Base-by-base conservation (phyloP, 257 asterid species). In the Handroanthus guayacan region DNA sequence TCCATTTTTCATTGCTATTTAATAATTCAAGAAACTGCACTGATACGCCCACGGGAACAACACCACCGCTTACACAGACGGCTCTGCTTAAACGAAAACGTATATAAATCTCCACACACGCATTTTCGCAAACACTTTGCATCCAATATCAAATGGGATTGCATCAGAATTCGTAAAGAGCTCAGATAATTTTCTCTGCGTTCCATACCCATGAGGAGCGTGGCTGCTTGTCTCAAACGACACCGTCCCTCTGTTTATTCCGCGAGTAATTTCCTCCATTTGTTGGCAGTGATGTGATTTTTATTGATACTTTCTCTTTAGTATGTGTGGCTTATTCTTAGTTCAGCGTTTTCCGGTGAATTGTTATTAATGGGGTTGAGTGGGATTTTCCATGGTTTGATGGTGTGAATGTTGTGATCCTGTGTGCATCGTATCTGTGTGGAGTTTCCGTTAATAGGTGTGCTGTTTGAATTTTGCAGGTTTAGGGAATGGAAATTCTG, bases 161-260 rank as follows among this genome's bases (percentile, higher is more conserved):
- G 1, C 69, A 34, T 10, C 80, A 37, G 5, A 75, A 34, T 62
- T 54, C 69, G 14, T n/a, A 25, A 25, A n/a, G 10, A 55, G 4
- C 43, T 1, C 51, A 20, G 56, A 74, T 10, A 6, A 9, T 48
- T 36, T 14, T 54, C 67, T 37, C 72, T 76, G 8, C 20, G 70
- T 79, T 78, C 82, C 25, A 41, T 54, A 18, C 55, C 82, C 67
- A 86, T 85, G 91, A 86, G 78, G 85, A 80, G 79, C 79, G 48
- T 85, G 50, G 68, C 71, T 70, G 78, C 75, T 16, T 54, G 61
- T 66, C 78, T 88, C 65, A 85, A 71, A 65, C 87, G 89, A 54
- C 83, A 75, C 61, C 80, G 79, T 67, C 55, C n/a, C 60, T 67
- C 79, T n/a, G 18, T 81, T 79, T 81, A 72, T 58, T 82, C 83